phyloP scores from a whole-genome alignment of 2,329 filamentous ascomycete genomes.

The Colletotrichum truncatum region DNA sequence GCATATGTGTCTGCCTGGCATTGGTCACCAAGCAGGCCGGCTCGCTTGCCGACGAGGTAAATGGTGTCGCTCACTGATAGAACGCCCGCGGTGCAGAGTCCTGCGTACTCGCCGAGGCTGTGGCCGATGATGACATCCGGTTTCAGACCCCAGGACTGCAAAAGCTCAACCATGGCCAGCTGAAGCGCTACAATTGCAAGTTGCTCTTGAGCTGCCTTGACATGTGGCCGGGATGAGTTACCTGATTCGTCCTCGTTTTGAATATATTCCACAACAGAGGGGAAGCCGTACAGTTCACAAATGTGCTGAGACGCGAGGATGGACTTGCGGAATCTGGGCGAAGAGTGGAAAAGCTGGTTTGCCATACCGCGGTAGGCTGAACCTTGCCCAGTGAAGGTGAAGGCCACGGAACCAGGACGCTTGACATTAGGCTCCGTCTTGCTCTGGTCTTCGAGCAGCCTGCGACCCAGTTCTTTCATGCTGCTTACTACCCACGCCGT shows the following conservation, averaged over 20 bases:
- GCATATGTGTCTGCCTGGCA: too few relatives aligned
- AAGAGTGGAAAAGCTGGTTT: too few relatives aligned
- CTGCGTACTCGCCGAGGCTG: conserved; percentile 79
- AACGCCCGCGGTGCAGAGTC: conserved; percentile 75
- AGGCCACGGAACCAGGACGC: too few relatives aligned
- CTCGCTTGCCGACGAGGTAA: conserved; percentile 74
- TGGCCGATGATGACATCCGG: conserved; percentile 66
- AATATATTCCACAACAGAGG: too few relatives aligned
- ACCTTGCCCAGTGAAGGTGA: conserved; percentile 67
- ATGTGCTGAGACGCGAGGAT: too few relatives aligned
- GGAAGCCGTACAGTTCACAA: conserved; percentile 56
- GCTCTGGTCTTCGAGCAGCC: conserved; percentile 48
- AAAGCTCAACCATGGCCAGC: conserved; percentile 62
- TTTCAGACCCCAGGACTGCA: conserved; percentile 62
- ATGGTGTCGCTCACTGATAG: conserved; percentile 76
- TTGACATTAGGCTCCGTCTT: conserved; percentile 53
- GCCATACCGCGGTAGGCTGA: conserved; percentile 60
- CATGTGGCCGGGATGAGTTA: too few relatives aligned
- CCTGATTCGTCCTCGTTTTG: too few relatives aligned
- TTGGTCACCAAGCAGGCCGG: conserved; percentile 37
- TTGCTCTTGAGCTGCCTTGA: too few relatives aligned
- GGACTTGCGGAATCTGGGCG: too few relatives aligned
- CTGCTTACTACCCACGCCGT: too few relatives aligned
- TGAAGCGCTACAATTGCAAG: conserved; percentile 62
- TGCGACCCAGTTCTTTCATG: conserved; percentile 55